Evolutionary conservation across 192 early-diverging fungal genomes (phyloP), one percentile per base, ranked within the genome.

Genomic region (Backusella westeae): DNA sequence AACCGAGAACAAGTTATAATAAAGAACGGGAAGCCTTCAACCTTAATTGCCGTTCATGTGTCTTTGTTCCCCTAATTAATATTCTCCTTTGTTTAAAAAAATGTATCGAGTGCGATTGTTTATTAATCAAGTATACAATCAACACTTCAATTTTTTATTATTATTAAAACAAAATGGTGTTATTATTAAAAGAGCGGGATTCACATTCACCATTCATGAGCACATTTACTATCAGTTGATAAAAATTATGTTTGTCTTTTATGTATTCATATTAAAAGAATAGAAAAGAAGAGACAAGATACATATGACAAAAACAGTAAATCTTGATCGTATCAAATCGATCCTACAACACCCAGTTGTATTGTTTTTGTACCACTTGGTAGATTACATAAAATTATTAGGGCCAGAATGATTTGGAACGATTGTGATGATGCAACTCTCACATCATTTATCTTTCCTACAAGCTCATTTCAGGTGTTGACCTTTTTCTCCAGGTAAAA

Each of bases 301-400:
- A 63, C 0, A 59, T 2, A 59, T n/a, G 46, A 49, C 46, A 59
- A 59, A 59, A 63, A 26, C 9, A 29, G 56, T 29, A 63, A 29
- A 63, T 63, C 56, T 63, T 63, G 56, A 63, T 63, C 10, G 56
- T 29, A 63, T 63, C 56, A 26, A 10, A 63, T 63, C 56, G 56
- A 63, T 63, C 56, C 56, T 63, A 63, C n/a, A 63, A 63, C 3
- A 63, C 56, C 56, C 56, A 63, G 23, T 29, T 63, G 23, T 63
- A 29, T 63, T 63, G 21, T 63, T 63, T 63, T 26, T 63, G 56
- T 63, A 9, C 8, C 23, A 63, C 56, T 29, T 9, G 12, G 23
- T 49, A 63, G 21, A 63, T 63, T 63, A 63, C 56, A 63, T 63
- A 63, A 63, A 63, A 63, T 14, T 26, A 63, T 63, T 29, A 29